Evolutionary conservation across 1,284 basidiomycete species (phyloP).

Genomic region (Ganoderma lingzhi): DNA sequence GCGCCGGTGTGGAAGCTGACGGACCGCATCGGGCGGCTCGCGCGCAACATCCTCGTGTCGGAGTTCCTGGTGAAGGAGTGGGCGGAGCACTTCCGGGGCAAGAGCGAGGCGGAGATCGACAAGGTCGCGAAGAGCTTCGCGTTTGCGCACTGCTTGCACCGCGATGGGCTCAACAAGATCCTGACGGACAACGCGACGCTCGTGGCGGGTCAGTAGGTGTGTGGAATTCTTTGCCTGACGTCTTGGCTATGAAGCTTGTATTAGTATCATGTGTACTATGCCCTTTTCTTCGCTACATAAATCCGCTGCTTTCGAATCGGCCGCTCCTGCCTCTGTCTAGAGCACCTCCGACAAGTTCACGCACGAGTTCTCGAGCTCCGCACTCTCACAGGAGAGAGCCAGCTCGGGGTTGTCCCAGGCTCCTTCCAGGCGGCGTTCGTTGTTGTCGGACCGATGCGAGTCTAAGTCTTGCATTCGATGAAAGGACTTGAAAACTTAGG

Average conservation of each 20-base stretch:
- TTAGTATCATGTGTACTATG: background rate
- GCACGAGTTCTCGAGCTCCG: too few relatives aligned
- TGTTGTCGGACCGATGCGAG: too few relatives aligned
- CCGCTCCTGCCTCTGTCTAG: too few relatives aligned
- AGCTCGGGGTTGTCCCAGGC: too few relatives aligned
- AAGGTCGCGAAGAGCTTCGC: constrained; percentile 68
- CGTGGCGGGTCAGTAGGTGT: constrained; percentile 23
- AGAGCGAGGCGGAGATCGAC: constrained; percentile 64
- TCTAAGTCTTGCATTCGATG: too few relatives aligned
- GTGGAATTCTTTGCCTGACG: background rate
- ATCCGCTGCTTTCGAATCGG: background rate
- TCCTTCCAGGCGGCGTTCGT: too few relatives aligned
- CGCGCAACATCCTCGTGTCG: constrained; percentile 69
- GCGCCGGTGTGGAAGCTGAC: constrained; percentile 57
- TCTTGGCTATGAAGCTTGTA: background rate
- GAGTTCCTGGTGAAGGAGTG: constrained; percentile 73
- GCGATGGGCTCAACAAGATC: constrained; percentile 58
- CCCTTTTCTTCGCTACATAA: background rate
- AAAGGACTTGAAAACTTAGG: too few relatives aligned
- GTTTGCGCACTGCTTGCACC: constrained; percentile 61
- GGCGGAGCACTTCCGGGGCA: constrained; percentile 68
- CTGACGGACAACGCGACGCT: constrained; percentile 47
- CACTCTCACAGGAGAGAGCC: too few relatives aligned
- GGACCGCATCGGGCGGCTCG: constrained; percentile 56
- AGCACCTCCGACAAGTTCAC: too few relatives aligned